Base-by-base conservation (phyloP, 345 rosid genomes). In the Anastatica hierochuntica region DNA sequence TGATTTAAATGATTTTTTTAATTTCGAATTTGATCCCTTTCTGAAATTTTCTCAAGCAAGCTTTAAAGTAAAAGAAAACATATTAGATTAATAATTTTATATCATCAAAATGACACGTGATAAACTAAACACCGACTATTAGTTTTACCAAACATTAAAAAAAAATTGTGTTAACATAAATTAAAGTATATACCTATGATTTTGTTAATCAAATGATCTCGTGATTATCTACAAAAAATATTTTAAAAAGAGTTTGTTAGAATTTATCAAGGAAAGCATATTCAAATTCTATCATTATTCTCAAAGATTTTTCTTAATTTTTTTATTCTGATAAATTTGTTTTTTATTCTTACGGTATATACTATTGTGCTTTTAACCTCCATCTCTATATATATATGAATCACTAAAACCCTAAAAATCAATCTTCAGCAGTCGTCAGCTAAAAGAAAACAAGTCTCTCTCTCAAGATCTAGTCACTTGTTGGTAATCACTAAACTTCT, bases 291-390 rank as follows among this genome's bases (percentile, higher is more conserved):
- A 14, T 9, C 4, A 20, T 43, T 43, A 43, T 43, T 17, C 44
- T n/a, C 10, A 7, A 1, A n/a, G n/a, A n/a, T n/a, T n/a, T n/a
- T n/a, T n/a, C n/a, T n/a, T n/a, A n/a, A n/a, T n/a, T n/a, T n/a
- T n/a, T n/a, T n/a, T n/a, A n/a, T n/a, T n/a, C n/a, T n/a, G n/a
- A n/a, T n/a, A n/a, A 29, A 29, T 3, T 42, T 10, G 3, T 4
- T 42, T 30, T 11, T 4, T 43, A n/a, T 55, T 30, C 17, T 15
- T 8, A 31, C 31, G 29, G 63, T 46, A 58, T 58, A 58, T 58
- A 24, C 59, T 26, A 23, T 35, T 58, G 16, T 44, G 12, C 15
- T 26, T n/a, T n/a, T n/a, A n/a, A n/a, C n/a, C 14, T 33, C 58
- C 8, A 10, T 31, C 14, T 14, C 24, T 35, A 4, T 34, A n/a